A percentile compares a stretch with the other conserved stretches of the same genome.
These are phyloP conservation scores for Arthrobotrys megalospora DNA, from an alignment of 2,329 filamentous ascomycete species.

Conservation along the genomic window DNA sequence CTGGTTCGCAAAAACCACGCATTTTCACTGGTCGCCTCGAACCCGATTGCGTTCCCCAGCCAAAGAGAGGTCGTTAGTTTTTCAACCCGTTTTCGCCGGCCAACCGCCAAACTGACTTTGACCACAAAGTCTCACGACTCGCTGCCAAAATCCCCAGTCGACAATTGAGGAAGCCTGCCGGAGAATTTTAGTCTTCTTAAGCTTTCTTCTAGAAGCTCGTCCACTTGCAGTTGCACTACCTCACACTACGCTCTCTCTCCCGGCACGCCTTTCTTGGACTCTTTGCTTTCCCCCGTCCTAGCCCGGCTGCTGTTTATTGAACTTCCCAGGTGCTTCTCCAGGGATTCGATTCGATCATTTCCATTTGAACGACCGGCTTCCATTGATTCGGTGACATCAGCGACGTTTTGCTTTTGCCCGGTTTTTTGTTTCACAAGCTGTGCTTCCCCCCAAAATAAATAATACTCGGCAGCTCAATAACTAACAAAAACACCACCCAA, in stretches of 20 bases:
- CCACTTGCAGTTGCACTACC: background rate
- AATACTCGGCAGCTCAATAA: conserved; percentile 2
- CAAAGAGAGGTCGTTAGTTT: conserved; percentile 5
- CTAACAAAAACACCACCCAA: conserved; percentile 26
- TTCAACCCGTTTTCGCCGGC: background rate
- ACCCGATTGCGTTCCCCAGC: conserved; percentile 23
- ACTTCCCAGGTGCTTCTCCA: background rate
- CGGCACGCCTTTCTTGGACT: conserved; percentile 19
- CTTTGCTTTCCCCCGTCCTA: background rate
- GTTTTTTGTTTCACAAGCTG: conserved; percentile 36
- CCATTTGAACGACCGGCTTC: background rate
- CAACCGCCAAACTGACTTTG: conserved; percentile 5
- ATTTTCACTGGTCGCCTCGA: conserved; percentile 32
- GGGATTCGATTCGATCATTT: background rate
- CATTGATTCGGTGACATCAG: conserved; percentile 27
- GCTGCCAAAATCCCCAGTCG: conserved; percentile 9
- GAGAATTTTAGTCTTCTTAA: conserved; percentile 2
- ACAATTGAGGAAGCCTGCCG: conserved; percentile 21
- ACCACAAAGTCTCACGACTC: conserved; percentile 9
- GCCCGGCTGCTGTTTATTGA: background rate
- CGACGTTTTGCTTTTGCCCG: conserved; percentile 31
- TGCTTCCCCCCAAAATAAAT: conserved; percentile 14
- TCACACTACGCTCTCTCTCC: conserved; percentile 13
- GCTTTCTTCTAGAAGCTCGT: conserved; percentile 22
- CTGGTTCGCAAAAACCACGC: conserved; percentile 57